Conservation (phyloP, 257 asterid species). For the Gentiana macrophylla region DNA sequence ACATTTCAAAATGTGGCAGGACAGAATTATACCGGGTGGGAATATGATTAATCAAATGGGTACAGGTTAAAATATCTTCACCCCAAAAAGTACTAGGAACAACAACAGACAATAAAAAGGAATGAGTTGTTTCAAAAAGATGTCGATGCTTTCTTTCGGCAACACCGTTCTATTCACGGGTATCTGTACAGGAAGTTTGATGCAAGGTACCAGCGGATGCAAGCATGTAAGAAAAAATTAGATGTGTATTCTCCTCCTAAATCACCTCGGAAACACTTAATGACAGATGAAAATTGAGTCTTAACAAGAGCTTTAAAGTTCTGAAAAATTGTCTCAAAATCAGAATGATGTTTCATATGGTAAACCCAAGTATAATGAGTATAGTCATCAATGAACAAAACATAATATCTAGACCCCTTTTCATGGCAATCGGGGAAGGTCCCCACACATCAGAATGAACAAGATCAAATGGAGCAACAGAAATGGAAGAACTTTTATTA, state of each 20-base stretch:
- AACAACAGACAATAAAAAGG: neutral
- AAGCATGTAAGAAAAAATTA: neutral
- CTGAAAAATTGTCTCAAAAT: neutral
- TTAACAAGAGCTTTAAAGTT: neutral
- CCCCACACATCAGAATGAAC: slow-evolving; percentile 3
- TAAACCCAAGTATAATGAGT: neutral
- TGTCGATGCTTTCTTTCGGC: neutral
- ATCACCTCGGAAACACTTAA: neutral
- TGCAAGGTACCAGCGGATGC: slow-evolving; percentile 4
- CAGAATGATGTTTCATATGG: slow-evolving; percentile 1
- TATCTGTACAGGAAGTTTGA: too few relatives aligned
- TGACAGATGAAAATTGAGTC: neutral
- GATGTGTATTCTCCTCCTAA: neutral
- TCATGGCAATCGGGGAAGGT: neutral
- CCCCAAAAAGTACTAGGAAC: neutral
- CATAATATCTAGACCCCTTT: slow-evolving; percentile 3
- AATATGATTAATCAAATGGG: neutral
- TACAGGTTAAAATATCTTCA: neutral
- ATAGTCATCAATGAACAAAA: neutral
- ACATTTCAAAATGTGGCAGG: neutral
- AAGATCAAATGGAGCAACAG: slow-evolving; percentile 1
- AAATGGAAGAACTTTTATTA: neutral
- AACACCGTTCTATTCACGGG: neutral
- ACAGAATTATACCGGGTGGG: neutral
- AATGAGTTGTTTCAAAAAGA: neutral